Evolutionary conservation across 768 basidiomycete species (phyloP).

Genomic region (Rhizopogon vinicolor): DNA sequence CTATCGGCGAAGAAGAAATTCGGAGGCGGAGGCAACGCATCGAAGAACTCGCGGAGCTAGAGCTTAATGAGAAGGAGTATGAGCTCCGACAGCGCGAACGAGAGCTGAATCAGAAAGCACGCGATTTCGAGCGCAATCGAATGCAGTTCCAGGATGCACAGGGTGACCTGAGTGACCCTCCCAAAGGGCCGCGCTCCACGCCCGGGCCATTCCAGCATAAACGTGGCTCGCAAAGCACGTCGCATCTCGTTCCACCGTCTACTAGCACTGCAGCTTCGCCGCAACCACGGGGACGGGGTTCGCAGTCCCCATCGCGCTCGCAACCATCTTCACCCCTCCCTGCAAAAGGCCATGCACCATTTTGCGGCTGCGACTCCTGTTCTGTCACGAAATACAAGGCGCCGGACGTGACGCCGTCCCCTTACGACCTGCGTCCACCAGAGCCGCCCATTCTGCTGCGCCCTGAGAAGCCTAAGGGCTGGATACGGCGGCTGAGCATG

Average conservation of each 20-base stretch:
- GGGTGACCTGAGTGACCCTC: slow-evolving; percentile 7
- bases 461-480: slow-evolving; percentile 58
- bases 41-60: slow-evolving; percentile 48
- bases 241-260: slow-evolving; percentile 19
- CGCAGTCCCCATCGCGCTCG: slow-evolving; percentile 26
- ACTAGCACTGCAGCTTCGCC: slow-evolving; percentile 6
- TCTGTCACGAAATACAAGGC: slow-evolving; percentile 53
- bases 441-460: slow-evolving; percentile 42
- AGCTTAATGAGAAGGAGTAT: slow-evolving; percentile 52
- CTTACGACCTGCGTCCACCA: slow-evolving; percentile 35
- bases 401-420: slow-evolving; percentile 19
- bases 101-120: slow-evolving; percentile 47
- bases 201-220: slow-evolving; percentile 17
- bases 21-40: slow-evolving; percentile 35
- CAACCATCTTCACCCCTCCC: slow-evolving; percentile 20
- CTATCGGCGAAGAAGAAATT: slow-evolving; percentile 19
- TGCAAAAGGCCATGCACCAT: slow-evolving; percentile 47
- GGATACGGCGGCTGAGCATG: slow-evolving; percentile 79
- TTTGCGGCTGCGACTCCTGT: slow-evolving; percentile 64
- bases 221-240: slow-evolving; percentile 24
- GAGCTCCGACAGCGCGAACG: slow-evolving; percentile 48
- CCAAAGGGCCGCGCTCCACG: slow-evolving; percentile 11
- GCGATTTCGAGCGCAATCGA: slow-evolving; percentile 57
- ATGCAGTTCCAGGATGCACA: slow-evolving; percentile 34
- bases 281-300: slow-evolving; percentile 11